Evolutionary conservation across 2,329 filamentous ascomycete species (phyloP).

Genomic region (Coleophoma eucalyptorum): DNA sequence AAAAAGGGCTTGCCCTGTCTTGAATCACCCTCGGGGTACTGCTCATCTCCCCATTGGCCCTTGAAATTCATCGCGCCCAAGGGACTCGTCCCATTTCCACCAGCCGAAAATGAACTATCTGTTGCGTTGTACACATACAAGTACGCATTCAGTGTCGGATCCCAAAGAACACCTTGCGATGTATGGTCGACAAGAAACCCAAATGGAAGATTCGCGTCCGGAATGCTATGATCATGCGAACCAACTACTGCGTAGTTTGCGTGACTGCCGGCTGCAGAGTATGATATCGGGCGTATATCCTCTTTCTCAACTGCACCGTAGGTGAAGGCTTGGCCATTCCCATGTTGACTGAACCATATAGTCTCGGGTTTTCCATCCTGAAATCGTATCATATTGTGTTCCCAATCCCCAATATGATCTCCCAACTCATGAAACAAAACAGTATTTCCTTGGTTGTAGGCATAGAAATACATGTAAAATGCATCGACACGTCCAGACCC

Average conservation of each 20-base stretch:
- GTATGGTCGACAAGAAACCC: conserved; percentile 52
- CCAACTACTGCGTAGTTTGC: conserved; percentile 60
- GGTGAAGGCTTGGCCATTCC: conserved; percentile 58
- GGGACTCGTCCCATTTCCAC: conserved; percentile 32
- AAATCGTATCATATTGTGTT: conserved; percentile 67
- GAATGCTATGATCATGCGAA: conserved; percentile 60
- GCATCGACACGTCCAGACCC: conserved; percentile 39
- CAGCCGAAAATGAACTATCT: conserved; percentile 17
- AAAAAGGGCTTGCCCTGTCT: conserved; percentile 35
- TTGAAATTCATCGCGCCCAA: conserved; percentile 51
- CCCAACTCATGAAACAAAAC: conserved; percentile 26
- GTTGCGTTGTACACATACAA: conserved; percentile 47
- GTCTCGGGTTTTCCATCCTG: conserved; percentile 46
- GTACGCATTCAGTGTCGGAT: conserved; percentile 52
- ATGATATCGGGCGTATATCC: conserved; percentile 49
- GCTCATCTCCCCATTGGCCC: conserved; percentile 60
- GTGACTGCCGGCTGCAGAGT: conserved; percentile 57
- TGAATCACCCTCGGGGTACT: conserved; percentile 47
- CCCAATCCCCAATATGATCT: conserved; percentile 62
- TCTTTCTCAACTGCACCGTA: conserved; percentile 52
- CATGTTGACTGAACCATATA: conserved; percentile 62
- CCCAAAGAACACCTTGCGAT: conserved; percentile 53
- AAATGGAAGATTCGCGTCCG: conserved; percentile 50
- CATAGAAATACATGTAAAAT: conserved; percentile 32
- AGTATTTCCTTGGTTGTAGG: conserved; percentile 27